Base-by-base conservation (phyloP, 441 rosid species). In the Erodium trifolium region DNA sequence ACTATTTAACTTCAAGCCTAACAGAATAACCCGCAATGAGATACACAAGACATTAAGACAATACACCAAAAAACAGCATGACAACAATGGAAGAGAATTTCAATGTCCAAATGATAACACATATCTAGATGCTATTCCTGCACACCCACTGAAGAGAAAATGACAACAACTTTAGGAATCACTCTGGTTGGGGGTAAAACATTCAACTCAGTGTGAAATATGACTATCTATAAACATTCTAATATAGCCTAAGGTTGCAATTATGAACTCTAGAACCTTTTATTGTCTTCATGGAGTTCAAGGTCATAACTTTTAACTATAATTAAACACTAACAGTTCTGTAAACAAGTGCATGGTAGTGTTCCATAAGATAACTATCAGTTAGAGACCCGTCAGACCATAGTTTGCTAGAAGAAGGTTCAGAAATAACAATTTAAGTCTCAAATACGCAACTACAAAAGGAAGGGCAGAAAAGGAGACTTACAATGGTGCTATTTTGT, bases 401-500 rank as follows among this genome's bases (percentile, higher is more conserved):
- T 57, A 57, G 11, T 17, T 57, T 19, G 19, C 19, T 57, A 43
- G n/a, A 63, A 17, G 53, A 65, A 34, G 34, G 11, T 23, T 60
- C 4, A 13, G 37, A 2, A 19, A 67, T 6, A 47, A 67, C 37
- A 12, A 27, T 18, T n/a, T 23, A 23, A 31, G 12, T 17, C 37
- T 0, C 5, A 8, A 8, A 14, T 60, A 37, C 37, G 29, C 65
- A 62, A 37, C 27, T 43, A 19, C 0, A 5, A 70, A 68, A 17
- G 0, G 47, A 9, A 5, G 45, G 65, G 0, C 29, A 12, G 16
- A 12, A 43, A 12, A 11, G 60, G 67, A 75, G 60, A 79, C 97
- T 91, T 73, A 93, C 97, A 86, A 45, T 1, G 98, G 95, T 37
- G 80, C 86, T 72, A 91, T 78, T 81, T 93, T 91, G 88, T 90